Conservation (phyloP, 164 flowering plant species). For the Aristolochia contorta region DNA sequence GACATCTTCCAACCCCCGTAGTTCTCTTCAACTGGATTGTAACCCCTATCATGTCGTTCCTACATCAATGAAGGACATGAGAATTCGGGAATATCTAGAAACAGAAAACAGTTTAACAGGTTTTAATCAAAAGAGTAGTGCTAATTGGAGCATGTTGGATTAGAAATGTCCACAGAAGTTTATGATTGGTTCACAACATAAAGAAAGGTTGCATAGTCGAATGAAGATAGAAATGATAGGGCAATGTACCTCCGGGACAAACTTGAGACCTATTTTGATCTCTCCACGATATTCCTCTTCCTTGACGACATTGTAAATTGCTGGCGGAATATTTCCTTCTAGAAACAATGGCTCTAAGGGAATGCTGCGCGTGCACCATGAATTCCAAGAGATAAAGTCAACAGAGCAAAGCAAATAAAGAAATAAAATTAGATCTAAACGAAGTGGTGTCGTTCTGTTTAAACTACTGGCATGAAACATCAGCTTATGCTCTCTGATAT, state of each 20-base stretch:
- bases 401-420: background rate
- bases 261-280: conserved; percentile 57
- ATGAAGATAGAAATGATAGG: background rate
- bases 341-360: conserved; percentile 44
- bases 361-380: conserved; percentile 25
- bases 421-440: background rate
- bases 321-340: conserved; percentile 46
- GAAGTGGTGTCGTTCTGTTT: background rate
- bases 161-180: too few species aligned
- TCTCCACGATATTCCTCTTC: conserved; percentile 58
- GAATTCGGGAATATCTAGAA: background rate
- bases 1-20: conserved; percentile 48
- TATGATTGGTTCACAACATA: background rate
- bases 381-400: background rate
- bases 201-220: background rate
- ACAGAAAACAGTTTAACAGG: background rate
- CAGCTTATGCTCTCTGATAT: too few species aligned
- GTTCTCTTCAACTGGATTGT: conserved; percentile 8
- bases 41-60: conserved; percentile 8
- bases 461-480: too few species aligned
- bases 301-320: conserved; percentile 64
- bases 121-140: too few species aligned
- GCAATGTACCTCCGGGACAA: conserved; percentile 39
- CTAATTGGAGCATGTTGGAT: too few species aligned
- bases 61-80: background rate